Evolutionary conservation across 257 asterid genomes (phyloP).

Genomic region (Galeopsis tetrahit): DNA sequence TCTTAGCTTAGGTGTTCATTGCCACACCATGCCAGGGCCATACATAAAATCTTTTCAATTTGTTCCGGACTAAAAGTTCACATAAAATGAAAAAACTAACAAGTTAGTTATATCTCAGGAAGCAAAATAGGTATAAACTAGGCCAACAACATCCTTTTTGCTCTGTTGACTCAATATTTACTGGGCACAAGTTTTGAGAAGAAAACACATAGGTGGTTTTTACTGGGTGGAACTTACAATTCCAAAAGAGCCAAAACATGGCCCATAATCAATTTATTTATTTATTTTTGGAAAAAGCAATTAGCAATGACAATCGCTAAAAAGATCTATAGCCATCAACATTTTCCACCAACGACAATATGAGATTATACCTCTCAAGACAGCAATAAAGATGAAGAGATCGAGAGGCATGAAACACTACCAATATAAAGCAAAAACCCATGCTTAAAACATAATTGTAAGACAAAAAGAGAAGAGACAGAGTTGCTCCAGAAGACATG

Average conservation of each 20-base stretch:
- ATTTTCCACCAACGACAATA: conserved; percentile 27
- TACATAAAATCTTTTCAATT: neutral
- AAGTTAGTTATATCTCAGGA: neutral
- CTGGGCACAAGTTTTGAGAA: neutral
- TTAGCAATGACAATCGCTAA: conserved; percentile 25
- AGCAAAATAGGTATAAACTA: conserved; percentile 4
- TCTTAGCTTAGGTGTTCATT: conserved; percentile 1
- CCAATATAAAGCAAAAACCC: conserved; percentile 26
- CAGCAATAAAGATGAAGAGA: conserved; percentile 16
- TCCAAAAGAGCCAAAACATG: neutral
- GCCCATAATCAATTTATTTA: conserved; percentile 24
- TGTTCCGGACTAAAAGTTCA: conserved; percentile 9
- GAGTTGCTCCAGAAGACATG: conserved; percentile 2
- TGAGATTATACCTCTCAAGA: neutral
- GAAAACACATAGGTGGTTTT: neutral
- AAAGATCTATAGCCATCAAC: conserved; percentile 23
- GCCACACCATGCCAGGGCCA: neutral
- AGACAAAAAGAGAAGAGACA: conserved; percentile 14
- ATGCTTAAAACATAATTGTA: conserved; percentile 20
- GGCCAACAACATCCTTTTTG: conserved; percentile 9
- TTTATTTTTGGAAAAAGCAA: conserved; percentile 25
- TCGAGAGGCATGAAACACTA: conserved; percentile 10
- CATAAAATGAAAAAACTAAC: conserved; percentile 1
- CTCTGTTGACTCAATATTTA: neutral
- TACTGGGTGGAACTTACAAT: conserved; percentile 6